These are phyloP conservation scores for Alternaria rosae DNA, from an alignment of 2,329 filamentous ascomycete genomes.

Conservation along the genomic window DNA sequence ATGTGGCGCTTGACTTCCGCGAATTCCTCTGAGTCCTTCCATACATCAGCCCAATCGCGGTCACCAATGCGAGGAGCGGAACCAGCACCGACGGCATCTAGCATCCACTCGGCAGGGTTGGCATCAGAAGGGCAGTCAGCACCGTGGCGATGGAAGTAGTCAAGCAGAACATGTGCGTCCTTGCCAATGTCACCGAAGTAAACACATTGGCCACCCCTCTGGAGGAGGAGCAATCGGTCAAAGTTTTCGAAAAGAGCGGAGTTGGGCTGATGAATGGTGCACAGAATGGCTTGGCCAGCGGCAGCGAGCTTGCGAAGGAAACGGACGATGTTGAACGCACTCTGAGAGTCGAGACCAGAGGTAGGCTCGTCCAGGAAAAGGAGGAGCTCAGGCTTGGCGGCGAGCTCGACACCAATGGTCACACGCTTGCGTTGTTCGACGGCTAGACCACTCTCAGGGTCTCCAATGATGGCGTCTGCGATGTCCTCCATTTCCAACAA, in stretches of 20 bases:
- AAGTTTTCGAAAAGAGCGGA: slow-evolving; percentile 88
- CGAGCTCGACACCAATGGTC: slow-evolving; percentile 68
- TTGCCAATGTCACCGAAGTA: slow-evolving; percentile 87
- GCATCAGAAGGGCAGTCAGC: slow-evolving; percentile 65
- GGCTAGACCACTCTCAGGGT: slow-evolving; percentile 65
- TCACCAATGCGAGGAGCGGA: slow-evolving; percentile 74
- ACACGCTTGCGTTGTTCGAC: slow-evolving; percentile 70
- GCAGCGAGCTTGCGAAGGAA: slow-evolving; percentile 78
- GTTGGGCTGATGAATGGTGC: slow-evolving; percentile 91
- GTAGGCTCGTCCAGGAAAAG: slow-evolving; percentile 83
- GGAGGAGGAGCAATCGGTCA: slow-evolving; percentile 79
- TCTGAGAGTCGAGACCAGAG: slow-evolving; percentile 75
- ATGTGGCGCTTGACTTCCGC: slow-evolving; percentile 72
- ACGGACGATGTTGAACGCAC: slow-evolving; percentile 78
- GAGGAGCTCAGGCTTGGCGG: slow-evolving; percentile 72
- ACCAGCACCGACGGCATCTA: slow-evolving; percentile 82
- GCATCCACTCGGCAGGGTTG: slow-evolving; percentile 78
- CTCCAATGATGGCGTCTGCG: slow-evolving; percentile 71
- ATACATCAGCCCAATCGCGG: slow-evolving; percentile 82
- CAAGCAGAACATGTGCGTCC: slow-evolving; percentile 74
- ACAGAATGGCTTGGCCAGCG: slow-evolving; percentile 87
- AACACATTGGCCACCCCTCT: slow-evolving; percentile 79
- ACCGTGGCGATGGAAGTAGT: slow-evolving; percentile 60
- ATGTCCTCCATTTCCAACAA: slow-evolving; percentile 71
- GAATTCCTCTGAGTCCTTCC: slow-evolving; percentile 76